Evolutionary conservation across 306 rosid species (phyloP).

Genomic region (Vigna hirtella): DNA sequence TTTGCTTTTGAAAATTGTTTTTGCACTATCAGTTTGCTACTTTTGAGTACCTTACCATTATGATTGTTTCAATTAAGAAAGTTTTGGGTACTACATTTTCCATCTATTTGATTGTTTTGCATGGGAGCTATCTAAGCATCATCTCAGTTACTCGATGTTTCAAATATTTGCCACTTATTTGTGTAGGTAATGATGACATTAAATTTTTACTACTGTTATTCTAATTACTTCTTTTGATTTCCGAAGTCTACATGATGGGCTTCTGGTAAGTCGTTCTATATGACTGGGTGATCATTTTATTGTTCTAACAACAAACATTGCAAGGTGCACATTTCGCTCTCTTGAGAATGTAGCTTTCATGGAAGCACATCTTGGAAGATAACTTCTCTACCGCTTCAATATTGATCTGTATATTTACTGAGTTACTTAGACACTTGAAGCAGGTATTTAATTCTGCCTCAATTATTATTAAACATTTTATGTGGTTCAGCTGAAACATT

Average conservation of each 20-base stretch:
- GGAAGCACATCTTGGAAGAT: constrained; percentile 24
- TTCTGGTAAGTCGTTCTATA: constrained; percentile 32
- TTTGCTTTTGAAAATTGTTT: constrained; percentile 24
- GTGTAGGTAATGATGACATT: neutral
- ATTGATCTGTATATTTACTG: constrained; percentile 25
- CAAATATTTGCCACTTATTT: constrained; percentile 30
- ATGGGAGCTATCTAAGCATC: neutral
- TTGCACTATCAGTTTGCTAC: constrained; percentile 8
- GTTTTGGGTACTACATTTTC: constrained; percentile 2
- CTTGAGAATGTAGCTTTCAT: constrained; percentile 34
- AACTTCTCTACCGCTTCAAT: constrained; percentile 16
- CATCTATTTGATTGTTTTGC: constrained; percentile 4
- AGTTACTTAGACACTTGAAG: neutral
- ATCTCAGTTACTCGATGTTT: constrained; percentile 32
- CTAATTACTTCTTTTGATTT: constrained; percentile 43
- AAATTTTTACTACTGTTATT: constrained; percentile 17
- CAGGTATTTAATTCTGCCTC: constrained; percentile 40
- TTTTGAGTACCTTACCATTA: constrained; percentile 12
- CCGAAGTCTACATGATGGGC: constrained; percentile 35
- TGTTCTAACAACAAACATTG: constrained; percentile 37
- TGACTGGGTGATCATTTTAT: constrained; percentile 44
- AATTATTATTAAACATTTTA: constrained; percentile 24
- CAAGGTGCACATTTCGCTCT: constrained; percentile 29
- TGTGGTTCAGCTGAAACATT: constrained; percentile 34
- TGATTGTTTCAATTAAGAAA: neutral